Evolutionary conservation across 2,329 filamentous ascomycete genomes (phyloP), one percentile per base, ranked within the genome.

Genomic region (Curvularia spicifera): DNA sequence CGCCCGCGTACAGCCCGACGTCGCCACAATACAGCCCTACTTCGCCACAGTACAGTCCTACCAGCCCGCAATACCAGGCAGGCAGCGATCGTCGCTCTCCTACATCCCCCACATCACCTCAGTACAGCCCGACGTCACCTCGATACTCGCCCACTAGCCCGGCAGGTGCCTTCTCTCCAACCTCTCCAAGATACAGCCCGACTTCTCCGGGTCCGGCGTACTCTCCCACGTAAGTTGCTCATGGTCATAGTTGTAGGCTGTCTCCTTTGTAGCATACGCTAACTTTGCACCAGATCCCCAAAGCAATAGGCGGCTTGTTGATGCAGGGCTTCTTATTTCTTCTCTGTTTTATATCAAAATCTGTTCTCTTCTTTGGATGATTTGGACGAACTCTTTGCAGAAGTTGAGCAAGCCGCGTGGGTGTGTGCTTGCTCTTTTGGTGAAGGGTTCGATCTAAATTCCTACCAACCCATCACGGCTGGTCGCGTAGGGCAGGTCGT

Each of bases 41-140:
- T 5, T 89, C 86, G 65, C 89, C 89, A 54, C 87, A 84, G 70
- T 91, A 91, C 78, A 89, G 87, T 70, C 88, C 88, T n/a, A 86
- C 87, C 3, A 89, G 85, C 51, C 88, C 76, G n/a, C 70, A 75
- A 82, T 66, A 85, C 82, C 67, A 81, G 76, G 71, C 78, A 82
- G 85, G 31, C 84, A 87, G 73, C 29, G 61, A 86, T 83, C n/a
- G 83, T 5, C 70, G 70, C 31, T 63, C 66, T 42, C 68, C 82
- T 4, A 90, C 89, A 77, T 78, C 75, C 13, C 77, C 78, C 13
- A 78, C 77, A 1, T 77, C 73, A 22, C 76, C 76, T 0, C 71
- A 70, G 45, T 77, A 72, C 60, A 73, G 70, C 47, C 72, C 72
- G 5, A 73, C 71, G 7, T 75, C 73, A 24, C 75, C 66, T 28